Evolutionary conservation across 2,329 filamentous ascomycete species (phyloP).

Genomic region (Colletotrichum eleusines): DNA sequence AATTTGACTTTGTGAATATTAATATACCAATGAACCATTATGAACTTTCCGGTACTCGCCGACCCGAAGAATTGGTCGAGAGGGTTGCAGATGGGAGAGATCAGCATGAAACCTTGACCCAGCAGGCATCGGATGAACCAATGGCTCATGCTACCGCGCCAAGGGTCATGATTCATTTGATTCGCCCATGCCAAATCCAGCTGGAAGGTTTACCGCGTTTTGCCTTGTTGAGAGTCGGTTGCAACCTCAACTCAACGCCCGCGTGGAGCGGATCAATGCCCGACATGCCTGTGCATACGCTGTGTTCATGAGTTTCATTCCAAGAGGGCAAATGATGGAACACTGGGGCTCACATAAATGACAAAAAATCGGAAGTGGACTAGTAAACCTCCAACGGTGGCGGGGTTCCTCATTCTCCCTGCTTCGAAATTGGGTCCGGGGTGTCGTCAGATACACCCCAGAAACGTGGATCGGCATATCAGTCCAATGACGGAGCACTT

Average conservation of each 20-base stretch:
- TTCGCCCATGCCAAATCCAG: slow-evolving; percentile 8
- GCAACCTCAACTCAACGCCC: slow-evolving; percentile 13
- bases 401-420: slow-evolving; percentile 15
- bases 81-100: slow-evolving; percentile 16
- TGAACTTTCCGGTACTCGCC: too few relatives aligned
- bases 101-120: slow-evolving; percentile 31
- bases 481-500: slow-evolving; percentile 10
- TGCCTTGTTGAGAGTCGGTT: slow-evolving; percentile 18
- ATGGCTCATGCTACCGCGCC: slow-evolving; percentile 15
- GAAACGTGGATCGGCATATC: slow-evolving; percentile 2
- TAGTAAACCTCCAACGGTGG: slow-evolving; percentile 12
- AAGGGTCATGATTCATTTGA: slow-evolving; percentile 40
- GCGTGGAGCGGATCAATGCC: slow-evolving; percentile 34
- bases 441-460: neutral
- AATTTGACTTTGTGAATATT: slow-evolving; percentile 28
- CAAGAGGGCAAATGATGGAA: slow-evolving; percentile 14
- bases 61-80: slow-evolving; percentile 5
- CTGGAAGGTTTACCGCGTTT: slow-evolving; percentile 9
- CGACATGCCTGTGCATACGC: slow-evolving; percentile 25
- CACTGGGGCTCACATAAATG: slow-evolving; percentile 7
- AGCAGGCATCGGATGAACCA: slow-evolving; percentile 36
- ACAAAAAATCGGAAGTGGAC: neutral
- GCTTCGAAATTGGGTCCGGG: slow-evolving; percentile 14
- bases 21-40: neutral
- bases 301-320: slow-evolving; percentile 9